Evolutionary conservation across 2,329 filamentous ascomycete genomes (phyloP), one percentile per base, ranked within the genome.

Genomic region (Alternaria sp.): DNA sequence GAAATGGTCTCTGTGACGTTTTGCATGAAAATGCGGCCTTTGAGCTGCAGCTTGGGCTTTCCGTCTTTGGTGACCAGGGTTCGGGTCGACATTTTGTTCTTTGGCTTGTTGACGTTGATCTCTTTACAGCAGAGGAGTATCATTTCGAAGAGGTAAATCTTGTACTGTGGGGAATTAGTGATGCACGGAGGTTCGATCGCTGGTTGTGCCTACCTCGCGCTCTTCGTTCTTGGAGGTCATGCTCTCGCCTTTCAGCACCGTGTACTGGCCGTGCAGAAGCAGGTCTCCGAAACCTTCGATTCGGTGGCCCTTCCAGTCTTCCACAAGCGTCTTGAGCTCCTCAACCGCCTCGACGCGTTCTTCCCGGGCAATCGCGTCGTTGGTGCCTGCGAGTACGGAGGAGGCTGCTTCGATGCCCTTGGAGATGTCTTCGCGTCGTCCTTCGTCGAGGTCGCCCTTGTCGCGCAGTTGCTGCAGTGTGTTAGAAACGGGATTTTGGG

Each of bases 41-140:
- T 99, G 28, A 99, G 86, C 80, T 97, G 94, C 65, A 98, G 85
- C 70, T 87, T 88, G 26, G 85, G 83, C 81, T 95, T 97, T 45
- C 91, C 91, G 73, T 88, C 92, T 78, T 88, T 90, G 79, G 89
- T 92, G 61, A 88, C 86, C 15, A 84, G 75, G 18, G 84, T 90
- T 77, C 93, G 95, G 60, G 93, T 92, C 61, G 87, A 85, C 70
- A 88, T 82, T 71, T 88, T 88, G 65, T 89, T 88, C 77, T 91
- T 92, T 55, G 87, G 85, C 83, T 97, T 97, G 79, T 90, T 93
- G 12, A 92, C 88, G 60, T 94, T 92, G 57, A 96, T 87, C 76
- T 98, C 96, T 84, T 98, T 99, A 87, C 96, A 98, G 80, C 96
- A 98, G 30, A 99, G 87, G 46, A 99, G 84, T 61, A 99, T 99